phyloP scores from a whole-genome alignment of 441 rosid genomes.

The Jatropha podagrica region DNA sequence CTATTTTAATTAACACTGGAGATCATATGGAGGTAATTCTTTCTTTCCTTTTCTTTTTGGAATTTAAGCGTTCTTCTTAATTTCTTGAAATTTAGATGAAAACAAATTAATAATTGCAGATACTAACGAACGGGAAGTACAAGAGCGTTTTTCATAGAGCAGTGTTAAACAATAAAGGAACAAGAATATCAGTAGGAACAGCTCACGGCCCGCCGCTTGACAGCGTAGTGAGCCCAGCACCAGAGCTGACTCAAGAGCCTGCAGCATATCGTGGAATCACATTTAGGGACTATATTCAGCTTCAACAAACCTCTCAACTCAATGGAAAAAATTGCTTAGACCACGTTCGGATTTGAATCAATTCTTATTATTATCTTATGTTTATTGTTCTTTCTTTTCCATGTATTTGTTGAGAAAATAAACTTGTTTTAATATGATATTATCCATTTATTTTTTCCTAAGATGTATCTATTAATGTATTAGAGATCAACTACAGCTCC shows the following conservation, averaged over 20 bases:
- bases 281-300: conserved; percentile 30
- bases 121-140: conserved; percentile 42
- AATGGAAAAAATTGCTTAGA: conserved; percentile 34
- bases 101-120: conserved; percentile 13
- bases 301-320: conserved; percentile 32
- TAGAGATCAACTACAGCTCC: no score
- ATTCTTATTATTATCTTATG: no score
- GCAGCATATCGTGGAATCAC: conserved; percentile 26
- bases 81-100: no score
- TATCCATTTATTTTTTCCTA: no score
- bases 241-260: conserved; percentile 14
- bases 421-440: no score
- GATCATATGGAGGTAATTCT: conserved; percentile 44
- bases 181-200: conserved; percentile 41
- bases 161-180: conserved; percentile 29
- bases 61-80: no score
- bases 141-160: conserved; percentile 46
- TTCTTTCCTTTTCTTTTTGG: no score
- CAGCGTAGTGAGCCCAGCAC: conserved; percentile 29
- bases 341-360: conserved; percentile 21
- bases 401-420: no score
- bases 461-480: no score
- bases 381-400: no score
- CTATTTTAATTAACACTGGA: conserved; percentile 38
- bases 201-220: conserved; percentile 43